Base-by-base conservation (phyloP, 192 early-diverging fungal genomes). In the Mortierella claussenii region DNA sequence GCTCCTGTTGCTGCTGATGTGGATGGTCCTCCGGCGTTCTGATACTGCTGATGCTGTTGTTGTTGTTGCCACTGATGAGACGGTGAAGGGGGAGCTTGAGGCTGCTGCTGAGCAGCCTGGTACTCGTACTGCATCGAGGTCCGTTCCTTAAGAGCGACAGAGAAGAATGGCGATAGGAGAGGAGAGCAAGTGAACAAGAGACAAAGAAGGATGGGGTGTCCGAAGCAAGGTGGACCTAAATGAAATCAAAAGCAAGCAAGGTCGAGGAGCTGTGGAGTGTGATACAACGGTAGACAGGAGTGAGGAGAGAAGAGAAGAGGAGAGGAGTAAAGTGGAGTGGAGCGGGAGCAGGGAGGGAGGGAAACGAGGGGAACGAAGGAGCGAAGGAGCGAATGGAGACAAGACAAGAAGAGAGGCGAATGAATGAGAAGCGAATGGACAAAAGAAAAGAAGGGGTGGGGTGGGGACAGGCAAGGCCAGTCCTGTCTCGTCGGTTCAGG, bases 61-160 rank as follows among this genome's bases (percentile, higher is more conserved):
- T 32, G 59, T 24, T 61, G 46, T 36, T 34, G 50, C 18, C 31
- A 30, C 5, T 53, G 50, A 2, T 53, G 50, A 10, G 24, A 28
- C 26, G 24, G 50, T 53, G 56, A 54, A 31, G 48, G 50, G n/a
- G n/a, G n/a, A n/a, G n/a, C n/a, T 26, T 49, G 47, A 8, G 26
- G 28, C 30, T 15, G n/a, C 50, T 53, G 50, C 18, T 70, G 68
- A 44, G 67, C 43, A 11, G 56, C 48, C 28, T 48, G 37, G 55
- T 69, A 69, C 26, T 64, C 69, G 69, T 73, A 64, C 27, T 73
- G 60, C 69, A 73, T 73, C 15, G 51, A 33, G 23, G 44, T 21
- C 43, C 2, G 0, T 23, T 61, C 18, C 33, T 50, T 30, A 23
- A 40, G 24, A 28, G n/a, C 23, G 9, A 49, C 6, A 8, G 17